Evolutionary conservation across 176 grass and related monocot species (phyloP).

Genomic region (Musa acuminata): DNA sequence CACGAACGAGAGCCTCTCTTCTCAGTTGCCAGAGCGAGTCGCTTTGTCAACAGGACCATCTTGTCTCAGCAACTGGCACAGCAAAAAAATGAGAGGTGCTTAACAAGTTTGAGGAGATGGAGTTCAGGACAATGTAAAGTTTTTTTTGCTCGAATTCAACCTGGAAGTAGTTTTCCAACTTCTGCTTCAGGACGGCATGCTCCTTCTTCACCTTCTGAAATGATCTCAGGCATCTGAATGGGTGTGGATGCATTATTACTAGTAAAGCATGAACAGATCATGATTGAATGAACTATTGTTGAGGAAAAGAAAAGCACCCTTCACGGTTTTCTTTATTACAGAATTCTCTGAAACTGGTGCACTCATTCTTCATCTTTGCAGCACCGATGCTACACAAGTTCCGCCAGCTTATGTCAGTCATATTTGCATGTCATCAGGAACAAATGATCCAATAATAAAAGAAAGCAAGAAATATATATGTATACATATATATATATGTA

Average conservation of each 20-base stretch:
- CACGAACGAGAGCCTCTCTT: too few species aligned
- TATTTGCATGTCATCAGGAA: too few species aligned
- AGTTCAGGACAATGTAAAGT: background rate
- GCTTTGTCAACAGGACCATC: conserved; percentile 59
- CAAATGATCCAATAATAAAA: background rate
- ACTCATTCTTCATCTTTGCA: conserved; percentile 93
- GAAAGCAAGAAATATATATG: background rate
- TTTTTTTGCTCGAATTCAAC: conserved; percentile 28
- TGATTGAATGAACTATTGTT: background rate
- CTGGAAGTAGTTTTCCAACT: conserved; percentile 97
- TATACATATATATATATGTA: too few species aligned
- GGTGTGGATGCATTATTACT: background rate
- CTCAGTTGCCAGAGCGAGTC: conserved; percentile 25
- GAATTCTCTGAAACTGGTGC: conserved; percentile 57
- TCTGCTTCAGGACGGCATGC: conserved; percentile 58
- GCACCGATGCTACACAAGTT: background rate
- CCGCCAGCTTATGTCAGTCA: background rate
- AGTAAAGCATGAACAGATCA: background rate
- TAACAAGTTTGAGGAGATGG: background rate
- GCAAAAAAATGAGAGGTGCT: background rate
- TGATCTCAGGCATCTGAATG: conserved; percentile 66
- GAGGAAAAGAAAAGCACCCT: conserved; percentile 33
- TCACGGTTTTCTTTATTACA: conserved; percentile 62
- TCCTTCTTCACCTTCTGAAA: conserved; percentile 90
- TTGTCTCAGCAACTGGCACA: conserved; percentile 52